Conservation (phyloP, 148 eudicot genomes). For the Selenicereus undatus region DNA sequence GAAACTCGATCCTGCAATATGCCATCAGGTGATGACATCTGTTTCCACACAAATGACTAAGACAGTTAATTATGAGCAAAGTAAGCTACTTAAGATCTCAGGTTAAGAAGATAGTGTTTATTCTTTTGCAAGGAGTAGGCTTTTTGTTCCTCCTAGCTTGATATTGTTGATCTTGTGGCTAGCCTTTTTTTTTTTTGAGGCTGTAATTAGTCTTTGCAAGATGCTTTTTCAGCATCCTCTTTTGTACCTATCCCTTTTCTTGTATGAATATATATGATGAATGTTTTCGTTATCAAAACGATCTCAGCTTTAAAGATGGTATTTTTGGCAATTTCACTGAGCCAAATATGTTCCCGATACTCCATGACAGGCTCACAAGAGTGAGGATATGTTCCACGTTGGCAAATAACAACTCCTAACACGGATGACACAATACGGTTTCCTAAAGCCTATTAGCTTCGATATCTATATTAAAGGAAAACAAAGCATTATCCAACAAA, state of each 20-base stretch:
- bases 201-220: too few relatives aligned
- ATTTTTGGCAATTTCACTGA: not conserved
- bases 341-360: not conserved
- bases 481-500: not conserved
- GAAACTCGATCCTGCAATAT: constrained; percentile 46
- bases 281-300: too few relatives aligned
- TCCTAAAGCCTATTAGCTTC: not conserved
- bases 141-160: too few relatives aligned
- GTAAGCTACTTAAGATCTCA: constrained; percentile 1
- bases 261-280: too few relatives aligned
- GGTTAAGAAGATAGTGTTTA: not conserved
- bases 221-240: too few relatives aligned
- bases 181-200: too few relatives aligned
- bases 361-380: not conserved
- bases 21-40: constrained; percentile 35
- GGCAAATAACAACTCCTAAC: not conserved
- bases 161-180: too few relatives aligned
- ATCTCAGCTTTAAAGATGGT: too few relatives aligned
- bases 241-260: too few relatives aligned
- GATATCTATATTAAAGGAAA: not conserved
- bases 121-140: too few relatives aligned
- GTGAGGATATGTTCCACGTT: not conserved
- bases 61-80: not conserved
- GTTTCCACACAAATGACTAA: constrained; percentile 5
- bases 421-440: not conserved